phyloP scores from a whole-genome alignment of 768 basidiomycete genomes.

The Zangia roseola region DNA sequence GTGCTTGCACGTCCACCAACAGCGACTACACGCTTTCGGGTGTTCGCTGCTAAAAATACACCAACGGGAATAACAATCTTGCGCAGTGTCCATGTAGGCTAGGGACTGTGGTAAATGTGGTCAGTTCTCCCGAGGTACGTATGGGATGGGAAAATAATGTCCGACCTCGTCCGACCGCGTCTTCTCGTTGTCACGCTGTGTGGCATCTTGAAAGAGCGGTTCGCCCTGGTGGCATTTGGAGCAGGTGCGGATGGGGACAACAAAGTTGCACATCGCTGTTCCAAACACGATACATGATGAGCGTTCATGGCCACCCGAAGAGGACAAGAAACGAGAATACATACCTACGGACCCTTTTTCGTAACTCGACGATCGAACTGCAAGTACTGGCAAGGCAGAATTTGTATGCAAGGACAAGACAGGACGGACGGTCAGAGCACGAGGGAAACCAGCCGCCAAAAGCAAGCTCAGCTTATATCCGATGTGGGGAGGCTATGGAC shows the following conservation, averaged over 20 bases:
- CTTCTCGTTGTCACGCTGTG: slow-evolving; percentile 19
- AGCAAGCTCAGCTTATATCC: slow-evolving; percentile 10
- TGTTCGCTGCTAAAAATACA: slow-evolving; percentile 32
- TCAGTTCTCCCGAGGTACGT: neutral
- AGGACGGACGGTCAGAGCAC: neutral
- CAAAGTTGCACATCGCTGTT: slow-evolving; percentile 29
- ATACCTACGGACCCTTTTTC: neutral
- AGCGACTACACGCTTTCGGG: slow-evolving; percentile 21
- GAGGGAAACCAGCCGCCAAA: neutral
- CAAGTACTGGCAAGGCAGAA: too few relatives aligned
- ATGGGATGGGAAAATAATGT: neutral
- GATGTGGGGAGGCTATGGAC: neutral
- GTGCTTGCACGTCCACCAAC: slow-evolving; percentile 31
- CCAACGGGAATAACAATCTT: slow-evolving; percentile 31
- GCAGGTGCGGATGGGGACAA: slow-evolving; percentile 31
- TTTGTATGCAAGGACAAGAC: neutral
- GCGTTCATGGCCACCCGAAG: too few relatives aligned
- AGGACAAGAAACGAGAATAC: neutral
- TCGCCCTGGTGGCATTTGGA: slow-evolving; percentile 27
- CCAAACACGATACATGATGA: neutral
- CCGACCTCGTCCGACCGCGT: slow-evolving; percentile 18
- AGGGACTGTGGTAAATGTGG: slow-evolving; percentile 5
- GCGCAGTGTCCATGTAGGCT: slow-evolving; percentile 30
- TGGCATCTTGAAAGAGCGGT: slow-evolving; percentile 25
- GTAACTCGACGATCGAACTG: too few relatives aligned